phyloP scores from a whole-genome alignment of 495 filamentous ascomycete genomes.

The Diplogelasinospora grovesii region DNA sequence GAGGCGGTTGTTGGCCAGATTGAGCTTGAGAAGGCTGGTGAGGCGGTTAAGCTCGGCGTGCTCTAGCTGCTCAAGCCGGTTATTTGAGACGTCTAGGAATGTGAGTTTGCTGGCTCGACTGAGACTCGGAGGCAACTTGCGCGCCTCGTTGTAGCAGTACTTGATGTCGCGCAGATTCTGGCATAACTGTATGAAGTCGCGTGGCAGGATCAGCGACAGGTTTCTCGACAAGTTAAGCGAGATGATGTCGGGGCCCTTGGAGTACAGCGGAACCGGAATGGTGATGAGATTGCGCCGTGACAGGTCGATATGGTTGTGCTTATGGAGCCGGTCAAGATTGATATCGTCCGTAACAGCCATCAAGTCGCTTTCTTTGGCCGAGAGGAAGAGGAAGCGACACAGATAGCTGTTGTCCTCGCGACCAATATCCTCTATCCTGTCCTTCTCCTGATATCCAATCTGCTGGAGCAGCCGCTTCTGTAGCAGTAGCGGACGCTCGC shows the following conservation, averaged over 20 bases:
- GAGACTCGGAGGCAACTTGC: slow-evolving; percentile 78
- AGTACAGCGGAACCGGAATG: slow-evolving; percentile 90
- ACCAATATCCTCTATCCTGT: slow-evolving; percentile 90
- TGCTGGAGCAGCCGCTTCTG: slow-evolving; percentile 91
- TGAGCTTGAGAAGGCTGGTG: slow-evolving; percentile 76
- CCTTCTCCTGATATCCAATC: slow-evolving; percentile 81
- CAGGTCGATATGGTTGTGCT: slow-evolving; percentile 89
- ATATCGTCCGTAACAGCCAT: slow-evolving; percentile 55
- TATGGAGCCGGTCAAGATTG: slow-evolving; percentile 71
- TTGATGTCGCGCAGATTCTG: slow-evolving; percentile 89
- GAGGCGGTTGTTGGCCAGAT: slow-evolving; percentile 86
- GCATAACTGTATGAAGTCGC: slow-evolving; percentile 94
- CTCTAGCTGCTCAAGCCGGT: slow-evolving; percentile 78
- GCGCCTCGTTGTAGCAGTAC: slow-evolving; percentile 85
- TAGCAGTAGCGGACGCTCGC: slow-evolving; percentile 80
- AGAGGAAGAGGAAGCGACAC: slow-evolving; percentile 89
- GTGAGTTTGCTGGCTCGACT: slow-evolving; percentile 75
- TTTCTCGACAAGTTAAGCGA: slow-evolving; percentile 90
- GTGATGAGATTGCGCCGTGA: slow-evolving; percentile 86
- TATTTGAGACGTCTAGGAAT: slow-evolving; percentile 90
- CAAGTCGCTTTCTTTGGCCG: slow-evolving; percentile 79
- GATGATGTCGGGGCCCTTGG: slow-evolving; percentile 86
- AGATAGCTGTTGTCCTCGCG: slow-evolving; percentile 96
- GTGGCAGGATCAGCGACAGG: slow-evolving; percentile 83
- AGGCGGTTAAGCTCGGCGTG: slow-evolving; percentile 62